phyloP scores from a whole-genome alignment of 768 basidiomycete species.

The Pulveroboletus sp. region DNA sequence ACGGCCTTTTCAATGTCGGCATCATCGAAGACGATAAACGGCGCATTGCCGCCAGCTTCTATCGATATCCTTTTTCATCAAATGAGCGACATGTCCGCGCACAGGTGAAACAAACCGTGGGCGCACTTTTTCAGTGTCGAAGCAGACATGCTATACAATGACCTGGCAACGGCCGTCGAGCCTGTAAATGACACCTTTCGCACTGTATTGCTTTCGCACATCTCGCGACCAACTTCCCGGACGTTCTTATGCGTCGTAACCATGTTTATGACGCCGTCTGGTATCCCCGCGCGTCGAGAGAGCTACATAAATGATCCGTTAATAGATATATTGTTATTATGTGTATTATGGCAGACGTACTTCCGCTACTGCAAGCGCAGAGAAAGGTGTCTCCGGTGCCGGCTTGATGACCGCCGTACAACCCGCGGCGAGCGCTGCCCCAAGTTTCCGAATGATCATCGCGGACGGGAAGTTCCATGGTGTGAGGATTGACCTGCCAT shows the following conservation, averaged over 20 bases:
- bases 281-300: conserved; percentile 84
- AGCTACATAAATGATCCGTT: conserved; percentile 45
- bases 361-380: conserved; percentile 88
- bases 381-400: conserved; percentile 92
- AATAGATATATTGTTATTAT: background rate
- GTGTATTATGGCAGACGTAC: conserved; percentile 39
- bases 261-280: conserved; percentile 93
- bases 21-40: conserved; percentile 97
- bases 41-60: conserved; percentile 92
- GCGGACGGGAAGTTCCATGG: conserved; percentile 96
- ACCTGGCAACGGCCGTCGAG: conserved; percentile 77
- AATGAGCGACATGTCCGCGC: conserved; percentile 1
- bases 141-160: conserved; percentile 68
- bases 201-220: conserved; percentile 85
- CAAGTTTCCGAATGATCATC: conserved; percentile 91
- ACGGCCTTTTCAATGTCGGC: conserved; percentile 93
- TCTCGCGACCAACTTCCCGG: conserved; percentile 84
- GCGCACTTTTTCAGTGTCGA: conserved; percentile 80
- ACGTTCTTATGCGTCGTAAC: conserved; percentile 87
- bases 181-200: conserved; percentile 94
- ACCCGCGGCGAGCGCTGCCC: conserved; percentile 90
- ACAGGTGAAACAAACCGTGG: background rate
- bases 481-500: conserved; percentile 66
- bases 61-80: conserved; percentile 51
- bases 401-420: conserved; percentile 96